phyloP scores from a whole-genome alignment of 768 basidiomycete species.

The Mrakia blollopis region DNA sequence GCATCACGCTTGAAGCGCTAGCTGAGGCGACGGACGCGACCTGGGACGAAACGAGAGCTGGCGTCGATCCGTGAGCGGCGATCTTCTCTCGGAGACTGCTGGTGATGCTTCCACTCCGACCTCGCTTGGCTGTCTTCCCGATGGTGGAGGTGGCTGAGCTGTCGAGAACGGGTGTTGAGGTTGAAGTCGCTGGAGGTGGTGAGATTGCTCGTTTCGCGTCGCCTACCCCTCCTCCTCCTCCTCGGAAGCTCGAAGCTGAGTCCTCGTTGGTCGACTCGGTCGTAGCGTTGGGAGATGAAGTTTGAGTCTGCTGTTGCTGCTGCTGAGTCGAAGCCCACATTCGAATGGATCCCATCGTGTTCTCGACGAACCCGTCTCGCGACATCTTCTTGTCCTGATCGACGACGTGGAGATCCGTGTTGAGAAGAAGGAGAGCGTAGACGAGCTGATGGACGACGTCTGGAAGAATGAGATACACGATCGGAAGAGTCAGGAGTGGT shows the following conservation, averaged over 20 bases:
- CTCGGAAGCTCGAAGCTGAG: constrained; percentile 38
- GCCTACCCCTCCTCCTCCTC: no score
- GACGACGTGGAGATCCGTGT: constrained; percentile 96
- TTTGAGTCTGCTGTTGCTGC: constrained; percentile 52
- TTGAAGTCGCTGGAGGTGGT: background rate
- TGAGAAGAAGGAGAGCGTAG: constrained; percentile 86
- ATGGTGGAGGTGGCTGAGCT: background rate
- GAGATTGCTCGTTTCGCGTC: background rate
- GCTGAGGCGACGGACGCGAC: background rate
- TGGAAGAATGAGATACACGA: constrained; percentile 38
- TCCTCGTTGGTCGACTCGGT: constrained; percentile 64
- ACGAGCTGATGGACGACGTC: constrained; percentile 92
- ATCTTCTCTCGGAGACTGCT: constrained; percentile 3
- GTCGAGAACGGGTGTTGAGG: background rate
- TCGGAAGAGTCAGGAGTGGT: background rate
- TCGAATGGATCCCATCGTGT: constrained; percentile 82
- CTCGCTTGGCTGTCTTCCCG: background rate
- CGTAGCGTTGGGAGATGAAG: constrained; percentile 54
- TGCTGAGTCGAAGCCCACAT: constrained; percentile 40
- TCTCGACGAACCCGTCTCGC: constrained; percentile 79
- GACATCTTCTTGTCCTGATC: constrained; percentile 87
- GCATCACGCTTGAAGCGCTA: background rate
- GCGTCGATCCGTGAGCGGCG: constrained; percentile 5
- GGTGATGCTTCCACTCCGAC: constrained; percentile 6
- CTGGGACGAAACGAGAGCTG: constrained; percentile 10